phyloP scores from a whole-genome alignment of 306 rosid genomes.

The Psophocarpus tetragonolobus region DNA sequence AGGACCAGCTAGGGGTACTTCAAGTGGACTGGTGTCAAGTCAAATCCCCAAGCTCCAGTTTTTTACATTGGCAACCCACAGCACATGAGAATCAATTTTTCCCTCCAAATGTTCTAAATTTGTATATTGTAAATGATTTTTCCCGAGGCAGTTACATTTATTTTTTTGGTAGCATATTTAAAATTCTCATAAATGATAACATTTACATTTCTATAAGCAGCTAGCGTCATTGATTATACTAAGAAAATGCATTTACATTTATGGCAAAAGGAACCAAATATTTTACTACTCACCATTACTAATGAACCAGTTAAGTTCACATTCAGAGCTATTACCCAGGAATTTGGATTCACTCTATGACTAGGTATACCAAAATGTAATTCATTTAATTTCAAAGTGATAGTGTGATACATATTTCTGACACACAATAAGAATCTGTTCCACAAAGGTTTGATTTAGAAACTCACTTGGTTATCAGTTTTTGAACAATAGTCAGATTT shows the following conservation, averaged over 20 bases:
- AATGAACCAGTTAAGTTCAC: background rate
- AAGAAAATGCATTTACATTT: background rate
- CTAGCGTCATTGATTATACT: background rate
- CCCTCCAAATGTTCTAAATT: background rate
- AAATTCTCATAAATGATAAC: background rate
- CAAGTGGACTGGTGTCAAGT: background rate
- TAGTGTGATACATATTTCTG: background rate
- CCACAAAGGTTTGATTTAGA: no score
- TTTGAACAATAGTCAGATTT: no score
- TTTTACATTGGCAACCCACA: background rate
- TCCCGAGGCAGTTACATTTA: background rate
- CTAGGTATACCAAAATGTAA: background rate
- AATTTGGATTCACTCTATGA: background rate
- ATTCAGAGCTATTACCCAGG: background rate
- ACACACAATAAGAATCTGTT: background rate
- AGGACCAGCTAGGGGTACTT: background rate
- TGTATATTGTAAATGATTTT: background rate
- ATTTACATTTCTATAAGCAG: background rate
- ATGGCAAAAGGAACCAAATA: background rate
- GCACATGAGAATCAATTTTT: background rate
- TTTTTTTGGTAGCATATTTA: background rate
- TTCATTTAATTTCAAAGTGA: background rate
- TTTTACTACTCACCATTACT: background rate
- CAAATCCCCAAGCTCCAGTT: background rate
- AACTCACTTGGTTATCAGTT: no score